Evolutionary conservation across 2,329 filamentous ascomycete genomes (phyloP), one percentile per base, ranked within the genome.

Genomic region (Stagonosporopsis tanaceti): DNA sequence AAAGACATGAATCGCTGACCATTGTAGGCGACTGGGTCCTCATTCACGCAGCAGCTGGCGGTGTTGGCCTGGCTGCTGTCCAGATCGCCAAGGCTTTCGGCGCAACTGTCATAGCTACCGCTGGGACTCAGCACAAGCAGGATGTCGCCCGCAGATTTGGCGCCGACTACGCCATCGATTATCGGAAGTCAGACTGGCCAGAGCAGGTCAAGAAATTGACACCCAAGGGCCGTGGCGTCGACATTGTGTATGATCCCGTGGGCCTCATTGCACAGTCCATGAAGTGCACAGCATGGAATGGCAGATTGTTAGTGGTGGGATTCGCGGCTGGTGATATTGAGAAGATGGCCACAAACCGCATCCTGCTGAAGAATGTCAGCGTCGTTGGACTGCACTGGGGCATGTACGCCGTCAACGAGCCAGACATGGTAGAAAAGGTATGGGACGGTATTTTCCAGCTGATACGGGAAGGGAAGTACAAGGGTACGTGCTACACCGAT

Each of bases 181-280:
- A 97, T 77, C 83, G 83, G 17, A 82, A 89, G 61, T 73, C 81
- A 2, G 79, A 82, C 52, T 89, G 86, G 86, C 83, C 85, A 2
- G 81, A 87, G 61, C 76, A 87, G 59, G 92, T 97, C 45, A 91
- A 91, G 80, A 87, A 86, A 65, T 77, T 98, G 57, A 94, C 90
- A 4, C 91, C 91, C 0, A 86, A 87, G 61, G 85, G 85, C 1
- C 80, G 82, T 40, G 87, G 93, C 11, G 93, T 97, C 17, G 93
- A 98, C 77, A 92, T 98, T 48, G 93, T 98, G 22, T 98, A 92
- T 79, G 94, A 98, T 76, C 93, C 94, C 12, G 94, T 98, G 1
- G 94, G 94, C 1, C 80, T 97, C 73, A 91, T 97, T 47, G 92
- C 96, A 64, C 85, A 87, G 72, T 92, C 89, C 66, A 91, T 93